Evolutionary conservation across 805 yeast genomes (phyloP).

Genomic region (Jamesozyma rosinii): DNA sequence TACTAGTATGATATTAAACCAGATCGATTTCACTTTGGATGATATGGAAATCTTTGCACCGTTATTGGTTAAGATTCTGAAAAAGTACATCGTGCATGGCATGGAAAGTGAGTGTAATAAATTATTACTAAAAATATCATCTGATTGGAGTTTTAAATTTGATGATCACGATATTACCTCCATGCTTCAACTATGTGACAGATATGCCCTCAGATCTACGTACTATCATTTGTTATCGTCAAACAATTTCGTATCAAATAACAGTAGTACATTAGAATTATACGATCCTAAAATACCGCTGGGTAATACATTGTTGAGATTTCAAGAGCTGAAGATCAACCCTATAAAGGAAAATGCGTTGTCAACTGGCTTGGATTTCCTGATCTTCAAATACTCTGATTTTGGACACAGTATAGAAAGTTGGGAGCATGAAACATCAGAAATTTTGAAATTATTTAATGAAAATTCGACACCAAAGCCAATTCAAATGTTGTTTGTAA

Average conservation of each 20-base stretch:
- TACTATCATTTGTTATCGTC: background rate
- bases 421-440: slow-evolving; percentile 1
- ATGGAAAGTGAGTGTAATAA: slow-evolving; percentile 3
- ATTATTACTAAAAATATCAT: background rate
- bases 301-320: background rate
- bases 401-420: background rate
- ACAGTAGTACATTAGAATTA: background rate
- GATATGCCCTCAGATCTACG: slow-evolving; percentile 4
- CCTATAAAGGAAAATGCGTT: background rate
- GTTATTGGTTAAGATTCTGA: slow-evolving; percentile 5
- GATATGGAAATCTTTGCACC: slow-evolving; percentile 1
- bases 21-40: background rate
- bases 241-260: background rate
- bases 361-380: slow-evolving; percentile 2
- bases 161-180: slow-evolving; percentile 10
- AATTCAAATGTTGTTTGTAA: background rate
- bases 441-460: background rate
- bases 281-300: background rate
- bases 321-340: slow-evolving; percentile 3
- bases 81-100: slow-evolving; percentile 2
- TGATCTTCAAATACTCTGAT: slow-evolving; percentile 1
- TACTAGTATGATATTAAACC: background rate
- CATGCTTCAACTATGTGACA: slow-evolving; percentile 11
- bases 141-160: background rate
- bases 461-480: background rate